Evolutionary conservation across 441 rosid species (phyloP), one percentile per base, ranked within the genome.

Genomic region (Viola pubescens): DNA sequence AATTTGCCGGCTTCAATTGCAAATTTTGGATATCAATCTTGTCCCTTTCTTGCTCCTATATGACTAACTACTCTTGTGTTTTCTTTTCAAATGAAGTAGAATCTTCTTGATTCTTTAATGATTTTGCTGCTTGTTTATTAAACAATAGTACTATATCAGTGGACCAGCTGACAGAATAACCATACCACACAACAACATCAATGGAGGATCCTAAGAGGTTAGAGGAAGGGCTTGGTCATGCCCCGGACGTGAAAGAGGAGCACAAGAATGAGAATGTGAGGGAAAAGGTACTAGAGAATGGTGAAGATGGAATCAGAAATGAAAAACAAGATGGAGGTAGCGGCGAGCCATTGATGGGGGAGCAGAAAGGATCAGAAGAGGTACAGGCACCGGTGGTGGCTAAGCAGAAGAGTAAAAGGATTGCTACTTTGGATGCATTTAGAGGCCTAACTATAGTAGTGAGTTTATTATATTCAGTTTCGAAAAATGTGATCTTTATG

Each of bases 381-480:
- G 34, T 26, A 2, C 34, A 68, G 59, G 62, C 39, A 52, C 71
- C 61, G 5, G 41, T 58, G n/a, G 69, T 75, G 19, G 19, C 19
- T 8, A 73, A 65, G 77, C 76, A 56, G 46, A 83, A 69, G 78
- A 72, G 67, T 43, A 81, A 79, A 68, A 83, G 88, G 77, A 61
- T 85, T 50, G 88, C 82, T 2, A 79, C 88, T 64, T 63, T 83
- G 71, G 92, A 85, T 76, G 89, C 84, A 16, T 85, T 85, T 56
- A 76, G 87, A 72, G 87, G 88, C 4, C 88, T 86, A 26, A 83
- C 92, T 11, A 75, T 76, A 10, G 87, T 71, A 51, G 92, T 78
- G 61, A 78, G 81, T 67, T 43, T 6, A 42, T 42, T 42, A 8
- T 26, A 26, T 26, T 26, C 19, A 2, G 34, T 26, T 26, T 26